Conservation (phyloP, 139 green algal genomes). For the Asterochloris erici region DNA sequence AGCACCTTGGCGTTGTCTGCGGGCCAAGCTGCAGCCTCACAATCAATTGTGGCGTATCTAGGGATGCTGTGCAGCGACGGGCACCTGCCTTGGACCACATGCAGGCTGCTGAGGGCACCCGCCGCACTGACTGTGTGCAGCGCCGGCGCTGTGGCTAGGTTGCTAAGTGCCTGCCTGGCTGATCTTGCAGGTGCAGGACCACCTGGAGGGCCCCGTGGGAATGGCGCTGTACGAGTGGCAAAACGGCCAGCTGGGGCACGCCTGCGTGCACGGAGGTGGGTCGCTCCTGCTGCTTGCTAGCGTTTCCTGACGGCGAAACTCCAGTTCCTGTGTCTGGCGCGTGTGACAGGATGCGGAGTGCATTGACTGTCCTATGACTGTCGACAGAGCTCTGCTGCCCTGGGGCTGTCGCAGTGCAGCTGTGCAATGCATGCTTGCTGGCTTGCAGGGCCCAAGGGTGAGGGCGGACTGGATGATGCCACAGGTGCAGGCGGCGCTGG, state of each 20-base stretch:
- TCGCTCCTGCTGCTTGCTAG: background rate
- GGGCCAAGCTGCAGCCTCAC: background rate
- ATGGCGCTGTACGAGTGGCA: slow-evolving; percentile 71
- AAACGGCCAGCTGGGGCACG: slow-evolving; percentile 53
- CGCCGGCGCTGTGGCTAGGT: background rate
- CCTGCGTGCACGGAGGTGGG: slow-evolving; percentile 52
- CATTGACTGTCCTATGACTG: too few species aligned
- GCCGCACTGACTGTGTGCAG: background rate
- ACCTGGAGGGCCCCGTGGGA: slow-evolving; percentile 56
- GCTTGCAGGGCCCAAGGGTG: slow-evolving; percentile 50
- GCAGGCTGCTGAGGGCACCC: background rate
- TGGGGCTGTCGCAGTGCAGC: background rate
- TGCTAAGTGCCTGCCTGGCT: background rate
- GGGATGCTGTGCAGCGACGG: too few species aligned
- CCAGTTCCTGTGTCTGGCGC: too few species aligned
- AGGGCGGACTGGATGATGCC: slow-evolving; percentile 79
- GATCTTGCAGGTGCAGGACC: slow-evolving; percentile 26
- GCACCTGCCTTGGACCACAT: background rate
- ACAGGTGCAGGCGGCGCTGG: slow-evolving; percentile 58
- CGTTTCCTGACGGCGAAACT: background rate
- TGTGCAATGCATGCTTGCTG: background rate
- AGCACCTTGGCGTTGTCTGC: too few species aligned
- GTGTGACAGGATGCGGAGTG: too few species aligned
- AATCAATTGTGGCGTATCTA: background rate
- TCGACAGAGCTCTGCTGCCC: too few species aligned